Evolutionary conservation across 164 flowering plant genomes (phyloP).

Genomic region (Tetrastigma voinierianum): DNA sequence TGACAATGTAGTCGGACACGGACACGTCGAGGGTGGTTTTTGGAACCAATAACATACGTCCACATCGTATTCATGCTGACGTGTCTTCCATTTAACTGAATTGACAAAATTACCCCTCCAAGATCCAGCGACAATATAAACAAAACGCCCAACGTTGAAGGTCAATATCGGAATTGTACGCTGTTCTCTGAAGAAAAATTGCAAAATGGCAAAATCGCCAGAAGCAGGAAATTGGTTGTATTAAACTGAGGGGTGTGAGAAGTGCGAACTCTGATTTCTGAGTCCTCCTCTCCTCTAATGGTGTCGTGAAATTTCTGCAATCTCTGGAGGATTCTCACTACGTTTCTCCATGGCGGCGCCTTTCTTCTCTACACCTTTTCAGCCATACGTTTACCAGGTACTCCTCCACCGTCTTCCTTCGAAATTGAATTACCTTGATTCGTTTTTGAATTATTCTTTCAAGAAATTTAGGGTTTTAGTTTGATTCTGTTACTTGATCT

Average conservation of each 20-base stretch:
- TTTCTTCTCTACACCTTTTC: slow-evolving; percentile 67
- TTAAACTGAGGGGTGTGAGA: neutral
- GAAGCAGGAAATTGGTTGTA: neutral
- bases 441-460: neutral
- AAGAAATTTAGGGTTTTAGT: slow-evolving; percentile 10
- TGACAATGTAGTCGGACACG: too few relatives aligned
- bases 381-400: slow-evolving; percentile 75
- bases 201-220: too few relatives aligned
- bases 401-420: neutral
- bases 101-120: too few relatives aligned
- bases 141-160: too few relatives aligned
- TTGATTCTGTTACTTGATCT: slow-evolving; percentile 1
- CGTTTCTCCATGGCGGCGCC: slow-evolving; percentile 65
- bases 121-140: too few relatives aligned
- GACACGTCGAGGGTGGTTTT: too few relatives aligned
- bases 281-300: slow-evolving; percentile 3
- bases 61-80: too few relatives aligned
- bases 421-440: neutral
- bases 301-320: neutral
- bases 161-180: neutral
- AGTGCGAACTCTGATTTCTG: too few relatives aligned
- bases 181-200: neutral
- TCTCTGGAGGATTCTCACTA: neutral
- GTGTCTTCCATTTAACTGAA: too few relatives aligned
- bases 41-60: too few relatives aligned